A percentile compares a stretch with the other conserved stretches of the same genome.
Evolutionary conservation across 129 eudicot species (phyloP).

Genomic region (Lactuca sativa): DNA sequence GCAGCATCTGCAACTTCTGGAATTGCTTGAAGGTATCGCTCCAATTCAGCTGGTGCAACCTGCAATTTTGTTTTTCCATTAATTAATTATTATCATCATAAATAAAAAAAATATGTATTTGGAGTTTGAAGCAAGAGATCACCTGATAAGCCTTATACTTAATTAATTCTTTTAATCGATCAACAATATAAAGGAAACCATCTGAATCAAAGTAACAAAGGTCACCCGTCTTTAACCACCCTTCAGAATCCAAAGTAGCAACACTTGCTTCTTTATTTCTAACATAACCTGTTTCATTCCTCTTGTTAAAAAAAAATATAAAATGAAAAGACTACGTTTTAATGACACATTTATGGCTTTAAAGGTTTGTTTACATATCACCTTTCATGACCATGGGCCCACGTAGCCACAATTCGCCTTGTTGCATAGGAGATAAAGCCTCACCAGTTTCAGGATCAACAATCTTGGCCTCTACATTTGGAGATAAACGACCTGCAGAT

Average conservation of each 20-base stretch:
- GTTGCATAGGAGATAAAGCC: constrained; percentile 69
- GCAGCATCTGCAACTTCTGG: constrained; percentile 88
- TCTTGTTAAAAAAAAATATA: background rate
- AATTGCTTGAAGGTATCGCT: constrained; percentile 67
- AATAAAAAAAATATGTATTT: background rate
- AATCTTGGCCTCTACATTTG: constrained; percentile 70
- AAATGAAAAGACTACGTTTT: background rate
- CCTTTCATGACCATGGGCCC: constrained; percentile 96
- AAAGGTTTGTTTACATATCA: constrained; percentile 17
- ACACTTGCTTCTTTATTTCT: constrained; percentile 73
- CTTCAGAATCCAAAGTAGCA: constrained; percentile 72
- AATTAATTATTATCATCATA: constrained; percentile 17
- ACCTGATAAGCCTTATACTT: constrained; percentile 98
- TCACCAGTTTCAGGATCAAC: constrained; percentile 81
- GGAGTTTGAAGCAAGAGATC: constrained; percentile 2
- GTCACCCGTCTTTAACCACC: constrained; percentile 96
- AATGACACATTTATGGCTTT: background rate
- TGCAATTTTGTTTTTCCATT: constrained; percentile 19
- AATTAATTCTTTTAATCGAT: constrained; percentile 80
- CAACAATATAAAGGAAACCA: constrained; percentile 78
- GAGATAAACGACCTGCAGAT: constrained; percentile 76
- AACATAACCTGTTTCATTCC: constrained; percentile 63
- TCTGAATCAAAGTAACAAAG: constrained; percentile 78
- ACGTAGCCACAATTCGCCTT: constrained; percentile 86
- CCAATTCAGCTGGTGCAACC: constrained; percentile 98